A percentile compares a stretch with the other conserved stretches of the same genome.
These are phyloP conservation scores for Penicillium mononematosum DNA, from an alignment of 495 filamentous ascomycete species.

Conservation along the genomic window DNA sequence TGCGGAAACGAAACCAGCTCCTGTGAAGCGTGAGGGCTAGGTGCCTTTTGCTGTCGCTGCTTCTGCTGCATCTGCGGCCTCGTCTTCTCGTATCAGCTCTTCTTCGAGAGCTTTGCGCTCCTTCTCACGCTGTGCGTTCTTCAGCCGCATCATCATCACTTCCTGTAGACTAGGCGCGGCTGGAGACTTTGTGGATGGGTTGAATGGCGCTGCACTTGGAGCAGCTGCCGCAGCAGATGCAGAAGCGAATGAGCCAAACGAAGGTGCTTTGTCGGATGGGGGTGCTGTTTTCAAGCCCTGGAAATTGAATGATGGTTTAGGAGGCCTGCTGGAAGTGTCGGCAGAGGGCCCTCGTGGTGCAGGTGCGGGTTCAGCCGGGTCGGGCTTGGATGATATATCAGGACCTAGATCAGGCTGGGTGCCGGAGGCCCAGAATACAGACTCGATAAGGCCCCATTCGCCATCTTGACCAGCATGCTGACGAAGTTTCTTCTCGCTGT, in stretches of 20 bases:
- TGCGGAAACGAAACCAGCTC: not conserved
- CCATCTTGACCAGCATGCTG: constrained; percentile 25
- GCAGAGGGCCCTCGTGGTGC: constrained; percentile 22
- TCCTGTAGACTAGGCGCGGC: constrained; percentile 56
- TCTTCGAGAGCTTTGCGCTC: constrained; percentile 54
- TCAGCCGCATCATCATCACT: constrained; percentile 58
- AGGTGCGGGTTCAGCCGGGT: constrained; percentile 11
- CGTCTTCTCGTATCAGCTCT: constrained; percentile 52
- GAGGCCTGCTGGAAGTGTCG: constrained; percentile 19
- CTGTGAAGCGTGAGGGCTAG: constrained; percentile 3
- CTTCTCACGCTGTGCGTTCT: constrained; percentile 58
- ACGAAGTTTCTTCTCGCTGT: constrained; percentile 46
- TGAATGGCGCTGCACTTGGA: constrained; percentile 32
- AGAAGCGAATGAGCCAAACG: constrained; percentile 50
- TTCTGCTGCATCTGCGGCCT: constrained; percentile 47
- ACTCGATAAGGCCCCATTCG: constrained; percentile 50
- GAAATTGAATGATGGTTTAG: constrained; percentile 40
- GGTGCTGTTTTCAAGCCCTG: constrained; percentile 31
- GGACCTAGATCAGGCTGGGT: constrained; percentile 47
- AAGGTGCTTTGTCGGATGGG: constrained; percentile 44
- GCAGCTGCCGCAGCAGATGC: constrained; percentile 29
- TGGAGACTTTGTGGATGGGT: constrained; percentile 27
- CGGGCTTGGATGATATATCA: constrained; percentile 19
- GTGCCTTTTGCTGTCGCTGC: constrained; percentile 22
- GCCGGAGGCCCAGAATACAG: constrained; percentile 56